Base-by-base conservation (phyloP, 306 rosid genomes). In the Castanospermum australe region DNA sequence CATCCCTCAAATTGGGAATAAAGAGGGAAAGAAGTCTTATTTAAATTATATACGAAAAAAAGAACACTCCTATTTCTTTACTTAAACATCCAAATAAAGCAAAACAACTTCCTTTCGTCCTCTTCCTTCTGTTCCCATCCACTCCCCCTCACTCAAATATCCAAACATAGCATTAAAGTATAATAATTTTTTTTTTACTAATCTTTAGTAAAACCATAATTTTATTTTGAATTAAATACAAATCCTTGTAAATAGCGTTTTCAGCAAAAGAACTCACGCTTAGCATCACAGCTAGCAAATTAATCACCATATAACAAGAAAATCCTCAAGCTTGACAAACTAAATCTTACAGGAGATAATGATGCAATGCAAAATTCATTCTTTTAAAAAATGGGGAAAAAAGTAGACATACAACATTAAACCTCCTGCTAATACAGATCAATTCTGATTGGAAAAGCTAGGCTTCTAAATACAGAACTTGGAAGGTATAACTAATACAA, bases 401-500 rank as follows among this genome's bases (percentile, higher is more conserved):
- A 44, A 47, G 68, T 78, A 80, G 65, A 76, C 79, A 85, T 84
- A 89, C 92, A 89, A 89, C 87, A 79, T 62, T 57, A 71, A 68
- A 79, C 81, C 79, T 83, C 87, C 61, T 73, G 79, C 78, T 42
- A 69, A 79, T 76, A 85, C 78, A 82, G 30, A 76, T 57, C 10
- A 76, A 74, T 60, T 83, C 77, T 79, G 84, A 73, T 80, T 57
- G 79, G 82, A 82, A 84, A 82, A 72, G 79, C 83, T 64, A 76
- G 75, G 82, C 85, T 85, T 87, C 89, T 79, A 85, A 78, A 85
- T 86, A 82, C 79, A 86, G 75, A 82, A 48, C 14, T 74, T 76
- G 81, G 84, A 88, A 83, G 75, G 79, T 83, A 83, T 77, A 80
- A 71, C 89, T 81, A 84, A 65, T 80, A 82, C 84, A 84, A 86